Percentiles rank a stretch among this genome's conserved stretches.
These are phyloP conservation scores for Tetratostichococcus sp. DNA, from an alignment of 139 green algal genomes.

Conservation along the genomic window DNA sequence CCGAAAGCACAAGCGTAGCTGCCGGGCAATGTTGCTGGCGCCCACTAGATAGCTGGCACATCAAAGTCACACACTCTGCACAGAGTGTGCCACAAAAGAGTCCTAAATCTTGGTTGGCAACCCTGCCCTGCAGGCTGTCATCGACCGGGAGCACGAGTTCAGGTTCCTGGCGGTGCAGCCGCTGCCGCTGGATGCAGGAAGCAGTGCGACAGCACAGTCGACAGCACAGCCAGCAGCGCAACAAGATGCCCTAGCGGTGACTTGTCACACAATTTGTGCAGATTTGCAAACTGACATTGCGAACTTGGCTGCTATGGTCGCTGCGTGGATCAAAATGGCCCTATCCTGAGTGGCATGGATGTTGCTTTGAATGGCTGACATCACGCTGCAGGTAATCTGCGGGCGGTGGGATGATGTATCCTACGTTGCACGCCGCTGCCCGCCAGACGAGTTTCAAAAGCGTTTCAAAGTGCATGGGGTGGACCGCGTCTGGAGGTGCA, in stretches of 20 bases:
- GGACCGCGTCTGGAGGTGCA: slow-evolving; percentile 45
- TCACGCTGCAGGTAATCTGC: slow-evolving; percentile 59
- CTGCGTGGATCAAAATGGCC: too few species aligned
- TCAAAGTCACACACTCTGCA: too few species aligned
- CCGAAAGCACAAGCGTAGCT: too few species aligned
- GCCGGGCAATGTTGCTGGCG: too few species aligned
- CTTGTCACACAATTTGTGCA: neutral
- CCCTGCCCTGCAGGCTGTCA: slow-evolving; percentile 48
- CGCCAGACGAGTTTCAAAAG: slow-evolving; percentile 61
- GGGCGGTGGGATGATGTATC: slow-evolving; percentile 65
- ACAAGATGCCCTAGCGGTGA: slow-evolving; percentile 30
- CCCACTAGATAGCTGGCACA: too few species aligned
- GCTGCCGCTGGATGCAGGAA: slow-evolving; percentile 20
- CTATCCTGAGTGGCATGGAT: too few species aligned
- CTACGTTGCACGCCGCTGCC: slow-evolving; percentile 64
- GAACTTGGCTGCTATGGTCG: too few species aligned
- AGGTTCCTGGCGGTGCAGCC: slow-evolving; percentile 68
- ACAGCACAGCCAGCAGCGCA: too few species aligned
- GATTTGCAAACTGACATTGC: neutral
- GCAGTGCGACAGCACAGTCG: neutral
- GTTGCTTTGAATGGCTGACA: neutral
- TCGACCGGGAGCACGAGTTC: slow-evolving; percentile 89
- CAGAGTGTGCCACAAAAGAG: too few species aligned
- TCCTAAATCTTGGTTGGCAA: too few species aligned
- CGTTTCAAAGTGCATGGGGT: slow-evolving; percentile 73